These are phyloP conservation scores for Sungouiella thailandica DNA, from an alignment of 805 yeast genomes.

Conservation along the genomic window DNA sequence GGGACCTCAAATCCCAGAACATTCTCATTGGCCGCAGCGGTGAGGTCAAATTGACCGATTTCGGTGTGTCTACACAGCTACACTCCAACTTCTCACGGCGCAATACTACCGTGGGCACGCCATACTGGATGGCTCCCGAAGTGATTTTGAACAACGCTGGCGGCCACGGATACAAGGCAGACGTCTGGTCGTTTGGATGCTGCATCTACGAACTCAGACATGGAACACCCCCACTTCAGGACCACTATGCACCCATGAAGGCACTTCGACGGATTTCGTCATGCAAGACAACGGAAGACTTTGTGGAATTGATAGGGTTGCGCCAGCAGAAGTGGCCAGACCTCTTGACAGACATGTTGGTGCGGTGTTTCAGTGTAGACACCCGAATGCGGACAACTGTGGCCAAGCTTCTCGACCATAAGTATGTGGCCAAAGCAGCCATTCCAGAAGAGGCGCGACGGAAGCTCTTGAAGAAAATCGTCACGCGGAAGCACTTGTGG, in stretches of 20 bases:
- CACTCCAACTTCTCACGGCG: slow-evolving; percentile 38
- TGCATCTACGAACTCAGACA: slow-evolving; percentile 68
- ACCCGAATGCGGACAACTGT: slow-evolving; percentile 31
- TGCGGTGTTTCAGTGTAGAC: slow-evolving; percentile 30
- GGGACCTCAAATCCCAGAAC: slow-evolving; percentile 41
- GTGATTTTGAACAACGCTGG: slow-evolving; percentile 54
- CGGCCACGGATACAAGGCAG: slow-evolving; percentile 56
- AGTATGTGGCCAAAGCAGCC: slow-evolving; percentile 21
- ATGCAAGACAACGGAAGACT: slow-evolving; percentile 27
- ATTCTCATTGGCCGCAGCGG: slow-evolving; percentile 34
- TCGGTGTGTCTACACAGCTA: slow-evolving; percentile 42
- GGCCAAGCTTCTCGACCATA: slow-evolving; percentile 27
- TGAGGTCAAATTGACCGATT: slow-evolving; percentile 40
- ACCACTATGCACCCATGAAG: slow-evolving; percentile 36
- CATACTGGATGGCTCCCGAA: slow-evolving; percentile 65
- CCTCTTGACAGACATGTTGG: slow-evolving; percentile 27
- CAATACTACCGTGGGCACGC: slow-evolving; percentile 50
- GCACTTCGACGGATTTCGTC: slow-evolving; percentile 36
- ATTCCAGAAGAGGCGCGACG: slow-evolving; percentile 7
- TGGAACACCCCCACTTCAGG: slow-evolving; percentile 63
- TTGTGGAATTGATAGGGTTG: slow-evolving; percentile 24
- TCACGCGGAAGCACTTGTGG: slow-evolving; percentile 34
- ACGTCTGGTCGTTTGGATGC: slow-evolving; percentile 77
- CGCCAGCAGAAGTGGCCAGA: slow-evolving; percentile 17
- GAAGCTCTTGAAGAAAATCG: slow-evolving; percentile 23